These are phyloP conservation scores for Gossypium thurberi DNA, from an alignment of 345 rosid genomes.

Conservation along the genomic window DNA sequence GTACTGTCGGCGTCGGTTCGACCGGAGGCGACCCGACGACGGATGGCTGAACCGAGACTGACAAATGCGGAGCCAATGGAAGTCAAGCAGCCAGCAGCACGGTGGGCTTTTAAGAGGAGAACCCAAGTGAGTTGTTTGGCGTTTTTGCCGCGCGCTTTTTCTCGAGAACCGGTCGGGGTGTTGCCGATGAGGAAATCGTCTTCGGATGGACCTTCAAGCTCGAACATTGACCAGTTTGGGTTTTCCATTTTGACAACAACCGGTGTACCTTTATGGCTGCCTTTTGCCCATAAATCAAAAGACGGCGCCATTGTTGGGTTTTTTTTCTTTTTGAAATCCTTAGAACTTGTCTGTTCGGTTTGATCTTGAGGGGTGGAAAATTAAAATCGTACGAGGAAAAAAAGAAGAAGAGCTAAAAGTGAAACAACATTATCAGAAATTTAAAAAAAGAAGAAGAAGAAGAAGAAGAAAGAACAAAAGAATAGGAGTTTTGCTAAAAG, in stretches of 20 bases:
- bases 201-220: slow-evolving; percentile 68
- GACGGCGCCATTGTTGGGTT: slow-evolving; percentile 56
- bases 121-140: slow-evolving; percentile 99
- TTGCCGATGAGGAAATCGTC: slow-evolving; percentile 57
- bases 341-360: neutral
- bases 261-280: slow-evolving; percentile 74
- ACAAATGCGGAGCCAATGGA: slow-evolving; percentile 64
- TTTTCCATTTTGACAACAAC: slow-evolving; percentile 98
- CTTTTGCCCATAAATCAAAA: slow-evolving; percentile 80
- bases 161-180: slow-evolving; percentile 27
- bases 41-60: slow-evolving; percentile 56
- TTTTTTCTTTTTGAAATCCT: neutral
- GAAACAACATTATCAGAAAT: slow-evolving; percentile 28
- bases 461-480: neutral
- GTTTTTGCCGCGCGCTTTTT: slow-evolving; percentile 69
- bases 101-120: slow-evolving; percentile 86
- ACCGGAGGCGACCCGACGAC: slow-evolving; percentile 70
- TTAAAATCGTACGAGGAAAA: neutral
- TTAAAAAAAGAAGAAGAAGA: neutral
- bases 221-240: slow-evolving; percentile 98
- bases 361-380: neutral
- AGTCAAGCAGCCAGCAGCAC: slow-evolving; percentile 87
- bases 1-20: slow-evolving; percentile 46
- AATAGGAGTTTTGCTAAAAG: slow-evolving; percentile 34
- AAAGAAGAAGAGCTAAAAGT: slow-evolving; percentile 20